phyloP scores from a whole-genome alignment of 805 yeast genomes.

The Tetrapisispora namnaoensis region DNA sequence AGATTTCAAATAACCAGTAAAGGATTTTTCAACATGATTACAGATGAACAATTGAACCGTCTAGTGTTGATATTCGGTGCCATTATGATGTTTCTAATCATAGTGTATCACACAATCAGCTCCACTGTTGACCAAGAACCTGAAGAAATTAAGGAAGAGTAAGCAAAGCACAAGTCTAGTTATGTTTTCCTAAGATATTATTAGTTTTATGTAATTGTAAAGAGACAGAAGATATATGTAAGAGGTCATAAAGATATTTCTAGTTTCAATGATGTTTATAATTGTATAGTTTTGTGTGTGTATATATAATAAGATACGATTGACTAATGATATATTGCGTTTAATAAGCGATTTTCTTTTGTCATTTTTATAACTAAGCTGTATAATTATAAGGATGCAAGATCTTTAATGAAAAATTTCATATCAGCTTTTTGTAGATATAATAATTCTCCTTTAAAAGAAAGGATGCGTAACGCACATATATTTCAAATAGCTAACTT shows the following conservation, averaged over 20 bases:
- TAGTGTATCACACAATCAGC: constrained; percentile 58
- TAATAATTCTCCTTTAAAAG: not conserved
- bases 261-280: not conserved
- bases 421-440: not conserved
- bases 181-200: no score
- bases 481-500: no score
- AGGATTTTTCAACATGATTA: constrained; percentile 47
- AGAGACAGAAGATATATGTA: not conserved
- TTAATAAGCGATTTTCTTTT: not conserved
- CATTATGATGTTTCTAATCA: constrained; percentile 56
- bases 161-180: not conserved
- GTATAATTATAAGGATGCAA: not conserved
- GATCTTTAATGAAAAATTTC: not conserved
- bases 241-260: not conserved
- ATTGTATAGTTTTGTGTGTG: not conserved
- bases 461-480: not conserved
- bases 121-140: constrained; percentile 30
- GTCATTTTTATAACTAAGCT: not conserved
- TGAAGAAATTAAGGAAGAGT: not conserved
- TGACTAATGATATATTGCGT: not conserved
- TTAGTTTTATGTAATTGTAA: no score
- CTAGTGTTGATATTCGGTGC: constrained; percentile 69
- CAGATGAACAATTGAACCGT: constrained; percentile 69
- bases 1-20: not conserved
- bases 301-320: not conserved